These are phyloP conservation scores for Aspergillus tamarii DNA, from an alignment of 2,329 filamentous ascomycete genomes.

Conservation along the genomic window DNA sequence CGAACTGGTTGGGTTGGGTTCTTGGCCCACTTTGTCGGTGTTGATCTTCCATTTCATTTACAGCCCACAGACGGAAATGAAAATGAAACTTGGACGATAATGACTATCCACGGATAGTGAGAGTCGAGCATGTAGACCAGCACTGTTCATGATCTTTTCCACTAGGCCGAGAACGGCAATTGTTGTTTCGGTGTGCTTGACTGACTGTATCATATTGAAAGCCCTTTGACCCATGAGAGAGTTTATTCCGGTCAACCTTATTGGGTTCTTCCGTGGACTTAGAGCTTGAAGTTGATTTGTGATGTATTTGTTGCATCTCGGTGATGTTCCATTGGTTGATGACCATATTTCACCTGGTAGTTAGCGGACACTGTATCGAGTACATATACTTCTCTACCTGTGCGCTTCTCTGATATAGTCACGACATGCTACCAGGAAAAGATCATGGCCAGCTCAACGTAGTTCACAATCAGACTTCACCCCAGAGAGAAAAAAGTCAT, in stretches of 20 bases:
- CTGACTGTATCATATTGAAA: background rate
- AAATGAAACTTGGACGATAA: background rate
- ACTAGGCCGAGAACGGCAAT: background rate
- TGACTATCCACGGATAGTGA: background rate
- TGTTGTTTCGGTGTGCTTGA: background rate
- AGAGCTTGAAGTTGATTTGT: background rate
- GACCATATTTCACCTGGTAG: background rate
- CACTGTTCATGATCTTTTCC: background rate
- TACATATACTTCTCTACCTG: background rate
- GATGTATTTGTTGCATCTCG: background rate
- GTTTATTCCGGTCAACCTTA: conserved; percentile 4
- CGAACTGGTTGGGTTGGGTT: background rate
- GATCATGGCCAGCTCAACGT: background rate
- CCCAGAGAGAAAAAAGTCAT: background rate
- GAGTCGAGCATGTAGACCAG: background rate
- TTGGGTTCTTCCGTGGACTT: background rate
- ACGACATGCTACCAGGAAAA: background rate
- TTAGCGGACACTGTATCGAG: too few species aligned
- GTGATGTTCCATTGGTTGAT: background rate
- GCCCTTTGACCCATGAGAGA: background rate
- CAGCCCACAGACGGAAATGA: background rate
- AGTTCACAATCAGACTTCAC: background rate
- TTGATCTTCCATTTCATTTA: background rate
- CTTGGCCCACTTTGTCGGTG: background rate
- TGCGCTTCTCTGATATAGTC: background rate